Evolutionary conservation across 2,329 filamentous ascomycete species (phyloP), one percentile per base, ranked within the genome.

Genomic region (Helicocarpus griseus): DNA sequence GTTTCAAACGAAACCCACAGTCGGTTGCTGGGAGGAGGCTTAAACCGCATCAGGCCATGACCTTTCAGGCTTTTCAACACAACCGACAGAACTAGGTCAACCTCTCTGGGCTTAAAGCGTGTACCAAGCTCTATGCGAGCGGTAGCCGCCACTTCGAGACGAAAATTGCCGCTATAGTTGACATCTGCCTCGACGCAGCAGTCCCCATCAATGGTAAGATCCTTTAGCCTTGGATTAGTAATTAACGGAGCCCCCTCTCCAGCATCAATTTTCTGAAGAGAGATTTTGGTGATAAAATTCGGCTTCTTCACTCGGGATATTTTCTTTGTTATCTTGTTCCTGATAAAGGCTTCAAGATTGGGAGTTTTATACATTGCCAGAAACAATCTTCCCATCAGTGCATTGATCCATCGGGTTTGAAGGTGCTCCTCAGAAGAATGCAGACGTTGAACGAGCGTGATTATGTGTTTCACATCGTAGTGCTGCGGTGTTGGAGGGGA

Each of bases 1-100:
- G 82, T 82, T 65, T 94, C 87, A 64, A 98, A 98, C 0, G 89
- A 85, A 58, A 97, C 81, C 93, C 93, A 98, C n/a, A 95, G 68
- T 38, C 93, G 82, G 66, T 98, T 98, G 68, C 89, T 96, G 0
- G 93, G 93, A 14, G 91, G 89, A 5, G 93, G 88, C 67, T 98
- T 98, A 67, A 97, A 83, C 62, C 89, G 86, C 61, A 96, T 77
- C 28, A 95, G 72, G 43, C 87, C 70, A 61, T 95, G 91, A 0
- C 93, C 93, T 61, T 94, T 87, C 1, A 97, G 73, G 60, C 84
- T 87, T 65, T 87, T 90, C 52, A 96, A 68, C 0, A 93, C 85
- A 3, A 89, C 87, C 3, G 93, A 89, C 33, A 98, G 77, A 8
- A 96, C 78, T 48, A 98, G 76, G 56, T 91, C 89, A 46, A 97